These are phyloP conservation scores for Nicotiana undulata DNA, from an alignment of 257 asterid species.

Conservation along the genomic window DNA sequence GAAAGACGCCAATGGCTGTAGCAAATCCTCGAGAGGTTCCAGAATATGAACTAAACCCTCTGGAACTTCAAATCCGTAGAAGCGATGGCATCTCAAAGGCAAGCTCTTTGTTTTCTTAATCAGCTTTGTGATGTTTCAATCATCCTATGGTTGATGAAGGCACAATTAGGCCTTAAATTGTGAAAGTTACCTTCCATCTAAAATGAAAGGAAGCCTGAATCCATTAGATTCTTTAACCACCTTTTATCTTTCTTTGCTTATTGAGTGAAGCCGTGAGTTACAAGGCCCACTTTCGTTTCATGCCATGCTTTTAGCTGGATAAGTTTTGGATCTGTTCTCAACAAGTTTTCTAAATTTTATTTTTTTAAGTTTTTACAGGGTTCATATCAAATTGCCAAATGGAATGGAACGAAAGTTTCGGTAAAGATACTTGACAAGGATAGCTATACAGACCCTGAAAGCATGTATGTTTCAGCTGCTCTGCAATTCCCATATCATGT, in stretches of 20 bases:
- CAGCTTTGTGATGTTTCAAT: background rate
- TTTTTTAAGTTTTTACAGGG: constrained; percentile 44
- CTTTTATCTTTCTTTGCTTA: background rate
- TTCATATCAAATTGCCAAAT: constrained; percentile 90
- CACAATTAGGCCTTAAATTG: background rate
- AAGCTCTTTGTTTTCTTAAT: constrained; percentile 11
- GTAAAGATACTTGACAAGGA: constrained; percentile 95
- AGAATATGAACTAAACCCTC: constrained; percentile 93
- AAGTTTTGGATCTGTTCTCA: background rate
- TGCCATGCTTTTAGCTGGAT: background rate
- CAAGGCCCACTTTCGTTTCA: background rate
- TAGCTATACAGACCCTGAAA: constrained; percentile 62
- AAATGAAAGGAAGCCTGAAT: background rate
- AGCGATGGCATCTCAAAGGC: constrained; percentile 94
- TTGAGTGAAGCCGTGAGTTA: background rate
- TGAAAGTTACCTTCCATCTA: background rate
- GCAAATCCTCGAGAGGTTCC: constrained; percentile 96
- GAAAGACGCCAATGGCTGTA: constrained; percentile 94
- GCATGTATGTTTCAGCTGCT: constrained; percentile 42
- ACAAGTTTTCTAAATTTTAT: background rate
- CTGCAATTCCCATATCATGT: background rate
- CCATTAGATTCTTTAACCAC: background rate
- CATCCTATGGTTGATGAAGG: background rate
- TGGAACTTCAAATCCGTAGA: constrained; percentile 85
- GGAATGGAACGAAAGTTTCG: constrained; percentile 97